Conservation (phyloP, 192 early-diverging fungal species). For the Obelidium mucronatum region DNA sequence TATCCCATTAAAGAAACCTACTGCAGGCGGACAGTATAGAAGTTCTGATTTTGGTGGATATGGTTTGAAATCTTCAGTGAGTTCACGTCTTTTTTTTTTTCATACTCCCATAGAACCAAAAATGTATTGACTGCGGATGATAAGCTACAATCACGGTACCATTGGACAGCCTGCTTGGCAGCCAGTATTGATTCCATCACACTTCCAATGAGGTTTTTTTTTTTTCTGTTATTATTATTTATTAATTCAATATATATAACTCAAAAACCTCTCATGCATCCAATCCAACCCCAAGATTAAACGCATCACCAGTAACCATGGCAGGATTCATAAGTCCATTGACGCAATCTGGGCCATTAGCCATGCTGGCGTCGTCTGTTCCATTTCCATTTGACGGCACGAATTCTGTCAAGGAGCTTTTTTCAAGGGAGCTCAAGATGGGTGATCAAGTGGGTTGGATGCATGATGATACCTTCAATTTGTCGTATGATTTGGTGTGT, state of each 20-base stretch:
- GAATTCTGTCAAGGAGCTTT: not conserved
- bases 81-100: not conserved
- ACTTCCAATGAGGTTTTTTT: slow-evolving; percentile 14
- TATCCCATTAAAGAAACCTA: slow-evolving; percentile 39
- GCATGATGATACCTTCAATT: slow-evolving; percentile 11
- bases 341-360: slow-evolving; percentile 8
- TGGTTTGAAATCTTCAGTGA: slow-evolving; percentile 14
- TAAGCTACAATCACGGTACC: slow-evolving; percentile 24
- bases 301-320: not conserved
- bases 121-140: too few species aligned
- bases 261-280: not conserved
- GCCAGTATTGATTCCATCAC: slow-evolving; percentile 26
- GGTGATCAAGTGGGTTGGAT: slow-evolving; percentile 27
- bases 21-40: not conserved
- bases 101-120: too few species aligned
- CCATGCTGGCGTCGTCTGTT: slow-evolving; percentile 15
- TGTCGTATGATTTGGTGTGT: slow-evolving; percentile 10
- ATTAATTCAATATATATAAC: too few species aligned
- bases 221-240: too few species aligned
- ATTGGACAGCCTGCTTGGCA: slow-evolving; percentile 27
- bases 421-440: not conserved
- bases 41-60: slow-evolving; percentile 16
- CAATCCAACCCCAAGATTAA: not conserved
- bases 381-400: slow-evolving; percentile 12
- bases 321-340: not conserved